Evolutionary conservation across 116 monocot genomes (phyloP).

Genomic region (Cymodocea nodosa): DNA sequence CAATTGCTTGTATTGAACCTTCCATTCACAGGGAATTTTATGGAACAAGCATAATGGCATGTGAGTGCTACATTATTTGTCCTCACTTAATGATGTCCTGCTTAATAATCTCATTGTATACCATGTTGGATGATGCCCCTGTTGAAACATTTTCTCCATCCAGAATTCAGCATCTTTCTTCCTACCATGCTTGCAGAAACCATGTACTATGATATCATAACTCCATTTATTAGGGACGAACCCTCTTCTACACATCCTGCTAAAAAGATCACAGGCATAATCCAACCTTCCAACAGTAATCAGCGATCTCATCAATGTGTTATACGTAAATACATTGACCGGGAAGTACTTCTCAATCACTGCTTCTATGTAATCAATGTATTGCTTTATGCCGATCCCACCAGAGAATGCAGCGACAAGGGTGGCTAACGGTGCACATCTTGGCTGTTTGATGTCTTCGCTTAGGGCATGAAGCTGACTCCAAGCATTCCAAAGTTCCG

Average conservation of each 20-base stretch:
- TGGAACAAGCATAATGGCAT: too few relatives aligned
- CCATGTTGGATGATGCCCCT: slow-evolving; percentile 59
- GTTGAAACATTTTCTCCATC: slow-evolving; percentile 51
- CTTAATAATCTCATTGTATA: slow-evolving; percentile 40
- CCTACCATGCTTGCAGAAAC: slow-evolving; percentile 57
- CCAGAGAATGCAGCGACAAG: slow-evolving; percentile 53
- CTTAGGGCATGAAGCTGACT: slow-evolving; percentile 2
- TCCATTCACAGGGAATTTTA: too few relatives aligned
- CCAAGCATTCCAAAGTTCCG: slow-evolving; percentile 46
- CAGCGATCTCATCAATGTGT: slow-evolving; percentile 51
- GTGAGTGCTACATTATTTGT: neutral
- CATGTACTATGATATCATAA: slow-evolving; percentile 68
- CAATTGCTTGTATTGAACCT: too few relatives aligned
- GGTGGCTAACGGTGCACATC: slow-evolving; percentile 24
- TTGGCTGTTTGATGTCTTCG: slow-evolving; percentile 3
- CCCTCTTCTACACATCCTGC: slow-evolving; percentile 44
- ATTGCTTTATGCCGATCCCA: slow-evolving; percentile 35
- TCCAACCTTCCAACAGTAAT: slow-evolving; percentile 60
- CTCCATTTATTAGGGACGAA: slow-evolving; percentile 63
- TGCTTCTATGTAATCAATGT: slow-evolving; percentile 42
- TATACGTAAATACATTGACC: slow-evolving; percentile 66
- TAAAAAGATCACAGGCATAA: slow-evolving; percentile 42
- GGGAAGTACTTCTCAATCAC: slow-evolving; percentile 50
- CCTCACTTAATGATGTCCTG: slow-evolving; percentile 1
- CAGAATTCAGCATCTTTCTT: slow-evolving; percentile 55